Evolutionary conservation across 2,329 filamentous ascomycete species (phyloP), one percentile per base, ranked within the genome.

Genomic region (Aspergillus calidoustus): DNA sequence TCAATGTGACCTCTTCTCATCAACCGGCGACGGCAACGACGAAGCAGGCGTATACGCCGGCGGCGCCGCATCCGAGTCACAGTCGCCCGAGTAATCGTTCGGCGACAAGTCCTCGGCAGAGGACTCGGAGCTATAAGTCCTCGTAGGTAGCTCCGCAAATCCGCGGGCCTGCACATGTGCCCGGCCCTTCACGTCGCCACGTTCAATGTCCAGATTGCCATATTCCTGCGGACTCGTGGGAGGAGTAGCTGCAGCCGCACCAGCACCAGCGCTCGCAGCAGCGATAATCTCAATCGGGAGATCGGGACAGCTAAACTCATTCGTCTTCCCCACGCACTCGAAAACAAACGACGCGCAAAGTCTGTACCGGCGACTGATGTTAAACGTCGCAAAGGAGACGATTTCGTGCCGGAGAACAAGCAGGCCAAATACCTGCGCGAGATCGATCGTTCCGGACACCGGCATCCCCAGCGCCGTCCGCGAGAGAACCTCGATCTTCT

Each of bases 401-500:
- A 46, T 28, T 15, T 41, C 15, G 6, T 54, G 38, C 4, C 25
- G n/a, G 1, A 54, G 41, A 5, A 54, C 5, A 15, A 54, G 41
- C 3, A 28, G 8, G 0, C 53, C 53, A 15, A 54, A 54, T 1
- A 19, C 4, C 15, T 13, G 11, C 4, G 38, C 53, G 17, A 54
- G 1, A 31, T 54, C 9, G 0, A 54, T 17, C 9, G 3, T 30
- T 23, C 41, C 25, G 3, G 53, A 46, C 1, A 54, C 53, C 1
- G 59, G 53, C 28, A 62, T 57, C 5, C 47, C 47, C 3, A 64
- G 44, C 3, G 58, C 57, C 1, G 54, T 52, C 25, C 54, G 59
- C 5, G 57, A 60, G 7, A 66, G 7, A 4, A 62, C 38, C 41
- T 60, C 61, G 2, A 64, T 58, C 3, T 46, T 38, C 25, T 66